Evolutionary conservation across 1,139 yeast genomes (phyloP).

Genomic region (Suhomyces panamericanus): DNA sequence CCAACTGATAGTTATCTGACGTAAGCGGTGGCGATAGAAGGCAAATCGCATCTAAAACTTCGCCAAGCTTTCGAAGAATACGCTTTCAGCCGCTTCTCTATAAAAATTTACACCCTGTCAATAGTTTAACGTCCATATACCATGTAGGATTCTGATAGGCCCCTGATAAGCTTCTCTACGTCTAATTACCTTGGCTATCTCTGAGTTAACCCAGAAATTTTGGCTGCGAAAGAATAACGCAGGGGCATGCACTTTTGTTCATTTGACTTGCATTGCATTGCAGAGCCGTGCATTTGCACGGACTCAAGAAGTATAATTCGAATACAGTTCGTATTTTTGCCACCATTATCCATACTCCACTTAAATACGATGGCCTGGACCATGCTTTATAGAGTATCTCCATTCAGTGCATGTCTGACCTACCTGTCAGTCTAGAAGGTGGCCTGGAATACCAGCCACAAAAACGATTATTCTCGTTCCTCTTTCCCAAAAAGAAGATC

Average conservation of each 20-base stretch:
- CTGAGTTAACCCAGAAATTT: not conserved
- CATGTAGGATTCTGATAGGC: too few relatives aligned
- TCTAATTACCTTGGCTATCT: too few relatives aligned
- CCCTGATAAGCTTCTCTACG: too few relatives aligned
- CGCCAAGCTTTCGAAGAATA: too few relatives aligned
- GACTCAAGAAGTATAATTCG: not conserved
- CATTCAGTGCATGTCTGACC: not conserved
- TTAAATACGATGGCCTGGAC: too few relatives aligned
- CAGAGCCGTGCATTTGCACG: not conserved
- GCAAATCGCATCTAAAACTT: too few relatives aligned
- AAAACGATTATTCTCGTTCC: conserved; percentile 18
- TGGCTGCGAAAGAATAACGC: not conserved
- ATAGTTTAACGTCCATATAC: too few relatives aligned
- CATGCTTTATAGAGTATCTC: not conserved
- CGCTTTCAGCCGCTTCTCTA: too few relatives aligned
- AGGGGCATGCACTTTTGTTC: not conserved
- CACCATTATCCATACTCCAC: not conserved
- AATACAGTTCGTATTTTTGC: not conserved
- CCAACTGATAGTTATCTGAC: too few relatives aligned
- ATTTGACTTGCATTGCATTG: not conserved
- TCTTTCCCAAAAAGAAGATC: conserved; percentile 38
- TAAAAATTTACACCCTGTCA: too few relatives aligned
- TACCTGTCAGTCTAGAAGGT: not conserved
- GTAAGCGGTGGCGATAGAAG: too few relatives aligned
- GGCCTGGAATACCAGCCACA: conserved; percentile 9